phyloP scores from a whole-genome alignment of 2,329 filamentous ascomycete species.

The Pseudogymnoascus sp. region DNA sequence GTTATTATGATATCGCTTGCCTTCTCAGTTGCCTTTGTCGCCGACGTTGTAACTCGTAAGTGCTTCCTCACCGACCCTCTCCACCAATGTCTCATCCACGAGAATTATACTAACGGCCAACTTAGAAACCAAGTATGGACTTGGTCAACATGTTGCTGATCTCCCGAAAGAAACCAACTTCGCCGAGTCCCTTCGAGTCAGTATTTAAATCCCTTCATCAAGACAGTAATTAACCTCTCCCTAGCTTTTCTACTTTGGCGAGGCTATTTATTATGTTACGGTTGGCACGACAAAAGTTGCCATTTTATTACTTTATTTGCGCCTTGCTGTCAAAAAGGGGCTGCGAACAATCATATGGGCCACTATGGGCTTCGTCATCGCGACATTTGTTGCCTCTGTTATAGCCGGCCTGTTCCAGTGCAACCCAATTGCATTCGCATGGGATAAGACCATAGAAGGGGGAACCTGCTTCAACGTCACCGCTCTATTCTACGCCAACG shows the following conservation, averaged over 20 bases:
- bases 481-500: constrained; percentile 13
- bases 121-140: constrained; percentile 2
- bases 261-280: constrained; percentile 6
- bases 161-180: constrained; percentile 7
- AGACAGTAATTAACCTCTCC: neutral
- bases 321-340: constrained; percentile 1
- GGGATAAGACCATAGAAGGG: constrained; percentile 23
- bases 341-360: neutral
- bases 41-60: neutral
- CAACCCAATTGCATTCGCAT: constrained; percentile 25
- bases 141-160: neutral
- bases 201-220: neutral
- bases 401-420: constrained; percentile 21
- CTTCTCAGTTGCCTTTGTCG: constrained; percentile 3
- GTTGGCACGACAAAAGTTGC: constrained; percentile 2
- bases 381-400: constrained; percentile 14
- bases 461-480: constrained; percentile 3
- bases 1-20: constrained; percentile 4
- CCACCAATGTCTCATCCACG: neutral
- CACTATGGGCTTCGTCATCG: neutral
- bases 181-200: constrained; percentile 3
- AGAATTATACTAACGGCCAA: neutral
- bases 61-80: neutral
- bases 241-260: neutral
- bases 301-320: neutral